These are phyloP conservation scores for Leishmania arabica DNA, from an alignment of 208 protist species.

Conservation along the genomic window DNA sequence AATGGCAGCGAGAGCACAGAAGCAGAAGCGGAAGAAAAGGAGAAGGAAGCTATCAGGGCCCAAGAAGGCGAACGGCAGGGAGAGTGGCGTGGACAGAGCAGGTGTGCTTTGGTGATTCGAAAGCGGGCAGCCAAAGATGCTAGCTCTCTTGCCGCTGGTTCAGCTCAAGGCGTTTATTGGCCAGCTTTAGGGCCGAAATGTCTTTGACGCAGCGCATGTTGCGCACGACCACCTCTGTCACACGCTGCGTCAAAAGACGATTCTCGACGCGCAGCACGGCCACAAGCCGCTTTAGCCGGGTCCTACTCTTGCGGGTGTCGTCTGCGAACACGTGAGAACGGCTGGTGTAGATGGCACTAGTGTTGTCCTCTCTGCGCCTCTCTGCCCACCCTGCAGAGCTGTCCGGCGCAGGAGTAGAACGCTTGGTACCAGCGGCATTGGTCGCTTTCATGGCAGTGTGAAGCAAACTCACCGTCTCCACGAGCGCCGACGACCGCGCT, in stretches of 20 bases:
- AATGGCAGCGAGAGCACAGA: neutral
- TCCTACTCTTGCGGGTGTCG: constrained; percentile 1
- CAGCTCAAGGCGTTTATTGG: constrained; percentile 7
- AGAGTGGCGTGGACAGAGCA: neutral
- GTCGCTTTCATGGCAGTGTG: neutral
- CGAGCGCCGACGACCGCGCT: constrained; percentile 10
- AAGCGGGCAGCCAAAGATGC: neutral
- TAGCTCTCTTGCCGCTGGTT: neutral
- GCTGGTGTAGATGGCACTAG: neutral
- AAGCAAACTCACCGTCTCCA: constrained; percentile 7
- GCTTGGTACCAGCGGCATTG: neutral
- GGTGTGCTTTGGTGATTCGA: neutral
- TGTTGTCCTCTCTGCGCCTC: neutral
- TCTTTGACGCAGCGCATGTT: constrained; percentile 32
- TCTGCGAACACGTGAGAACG: neutral
- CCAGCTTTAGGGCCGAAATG: constrained; percentile 30
- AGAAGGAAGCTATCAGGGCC: neutral
- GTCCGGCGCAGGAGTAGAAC: neutral
- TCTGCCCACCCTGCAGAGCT: neutral
- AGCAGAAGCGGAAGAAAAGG: neutral
- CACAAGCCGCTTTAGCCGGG: constrained; percentile 7
- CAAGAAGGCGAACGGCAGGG: neutral
- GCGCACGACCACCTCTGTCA: constrained; percentile 25
- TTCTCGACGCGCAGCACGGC: constrained; percentile 35
- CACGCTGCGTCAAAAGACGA: constrained; percentile 28